These are phyloP conservation scores for Oryza glaberrima DNA, from an alignment of 176 grass and related monocot genomes.

Conservation along the genomic window DNA sequence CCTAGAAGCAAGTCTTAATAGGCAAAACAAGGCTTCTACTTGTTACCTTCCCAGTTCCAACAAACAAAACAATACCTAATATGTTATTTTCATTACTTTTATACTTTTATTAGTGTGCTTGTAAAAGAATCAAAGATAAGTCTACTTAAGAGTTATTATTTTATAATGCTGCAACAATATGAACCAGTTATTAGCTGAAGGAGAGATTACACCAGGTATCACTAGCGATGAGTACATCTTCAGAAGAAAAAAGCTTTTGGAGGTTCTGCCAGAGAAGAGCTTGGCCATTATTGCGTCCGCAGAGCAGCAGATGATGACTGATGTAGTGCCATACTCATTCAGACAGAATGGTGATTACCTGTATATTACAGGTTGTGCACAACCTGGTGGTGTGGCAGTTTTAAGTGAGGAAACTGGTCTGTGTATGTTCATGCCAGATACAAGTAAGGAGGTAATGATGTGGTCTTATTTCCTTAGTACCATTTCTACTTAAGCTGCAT, in stretches of 20 bases:
- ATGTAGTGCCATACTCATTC: constrained; percentile 90
- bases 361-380: constrained; percentile 84
- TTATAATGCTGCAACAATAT: constrained; percentile 32
- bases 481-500: constrained; percentile 18
- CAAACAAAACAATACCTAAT: neutral
- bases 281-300: constrained; percentile 84
- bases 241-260: constrained; percentile 73
- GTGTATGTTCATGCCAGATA: constrained; percentile 95
- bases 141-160: constrained; percentile 24
- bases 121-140: neutral
- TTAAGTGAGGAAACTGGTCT: constrained; percentile 69
- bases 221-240: constrained; percentile 66
- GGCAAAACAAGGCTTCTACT: neutral
- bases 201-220: constrained; percentile 89
- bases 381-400: constrained; percentile 84
- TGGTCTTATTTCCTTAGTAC: constrained; percentile 18
- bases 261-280: constrained; percentile 76
- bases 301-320: constrained; percentile 93
- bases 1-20: neutral
- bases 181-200: constrained; percentile 71
- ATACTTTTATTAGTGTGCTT: neutral
- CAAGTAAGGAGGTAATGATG: constrained; percentile 65
- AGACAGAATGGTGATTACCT: constrained; percentile 87
- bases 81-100: constrained; percentile 21
- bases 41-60: neutral